phyloP scores from a whole-genome alignment of 2,329 filamentous ascomycete species.

The Mycosphaerella sp. region DNA sequence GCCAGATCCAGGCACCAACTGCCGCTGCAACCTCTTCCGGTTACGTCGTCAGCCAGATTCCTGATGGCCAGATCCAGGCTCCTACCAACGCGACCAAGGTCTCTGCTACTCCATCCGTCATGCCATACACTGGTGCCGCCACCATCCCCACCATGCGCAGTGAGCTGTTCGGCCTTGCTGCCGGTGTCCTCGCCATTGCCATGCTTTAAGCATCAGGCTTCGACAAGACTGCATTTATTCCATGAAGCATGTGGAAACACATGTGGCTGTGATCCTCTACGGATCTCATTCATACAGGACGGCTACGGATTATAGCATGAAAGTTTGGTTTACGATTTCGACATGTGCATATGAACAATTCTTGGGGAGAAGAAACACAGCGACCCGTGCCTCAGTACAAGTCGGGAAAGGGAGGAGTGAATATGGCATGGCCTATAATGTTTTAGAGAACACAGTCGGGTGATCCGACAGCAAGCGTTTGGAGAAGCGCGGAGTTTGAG shows the following conservation, averaged over 20 bases:
- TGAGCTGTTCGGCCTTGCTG: conserved; percentile 29
- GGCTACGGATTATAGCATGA: conserved; percentile 1
- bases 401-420: background rate
- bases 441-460: conserved; percentile 1
- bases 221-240: background rate
- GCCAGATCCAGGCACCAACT: conserved; percentile 34
- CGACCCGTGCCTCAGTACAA: conserved; percentile 1
- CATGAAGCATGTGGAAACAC: background rate
- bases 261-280: conserved; percentile 16
- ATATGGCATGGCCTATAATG: conserved; percentile 5
- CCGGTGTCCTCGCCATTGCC: conserved; percentile 27
- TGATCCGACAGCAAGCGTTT: background rate
- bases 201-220: conserved; percentile 24
- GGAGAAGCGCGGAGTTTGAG: background rate
- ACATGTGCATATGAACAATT: conserved; percentile 25
- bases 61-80: conserved; percentile 27
- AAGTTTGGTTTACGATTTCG: conserved; percentile 21
- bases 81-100: conserved; percentile 20
- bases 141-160: conserved; percentile 20
- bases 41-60: conserved; percentile 25
- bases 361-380: conserved; percentile 3
- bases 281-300: background rate
- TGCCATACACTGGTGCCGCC: conserved; percentile 31
- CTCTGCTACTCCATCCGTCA: conserved; percentile 12
- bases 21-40: conserved; percentile 28